A percentile compares a stretch with the other conserved stretches of the same genome.
phyloP scores from a whole-genome alignment of 106 monocot species.

The Dendrobium officinale region DNA sequence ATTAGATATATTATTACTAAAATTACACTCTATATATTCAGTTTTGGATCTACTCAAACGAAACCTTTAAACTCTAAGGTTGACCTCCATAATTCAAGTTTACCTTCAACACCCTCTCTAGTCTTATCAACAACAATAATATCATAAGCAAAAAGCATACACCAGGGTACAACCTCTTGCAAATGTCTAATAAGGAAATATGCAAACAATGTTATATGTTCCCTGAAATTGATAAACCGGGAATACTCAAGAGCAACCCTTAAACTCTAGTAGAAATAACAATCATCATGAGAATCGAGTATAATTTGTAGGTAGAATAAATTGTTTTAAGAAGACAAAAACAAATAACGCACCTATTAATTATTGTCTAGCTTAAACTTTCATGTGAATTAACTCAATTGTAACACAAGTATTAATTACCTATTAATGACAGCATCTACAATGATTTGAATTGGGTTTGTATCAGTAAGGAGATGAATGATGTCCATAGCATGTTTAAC shows the following conservation, averaged over 20 bases:
- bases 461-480: slow-evolving; percentile 51
- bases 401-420: not conserved
- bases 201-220: not conserved
- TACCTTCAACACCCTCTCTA: too few species aligned
- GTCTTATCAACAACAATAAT: too few species aligned
- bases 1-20: too few species aligned
- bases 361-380: not conserved
- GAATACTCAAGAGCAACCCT: not conserved
- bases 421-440: slow-evolving; percentile 54
- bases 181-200: not conserved
- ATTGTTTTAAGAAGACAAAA: not conserved
- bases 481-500: slow-evolving; percentile 63
- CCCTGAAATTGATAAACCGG: not conserved
- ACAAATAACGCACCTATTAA: not conserved
- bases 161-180: too few species aligned
- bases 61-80: too few species aligned
- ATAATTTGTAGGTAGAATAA: not conserved
- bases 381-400: not conserved
- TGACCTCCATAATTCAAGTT: too few species aligned
- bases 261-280: too few species aligned
- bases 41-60: too few species aligned
- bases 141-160: too few species aligned
- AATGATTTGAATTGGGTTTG: slow-evolving; percentile 49
- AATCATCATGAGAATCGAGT: not conserved
- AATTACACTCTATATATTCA: too few species aligned